phyloP scores from a whole-genome alignment of 306 rosid genomes.

The Vigna radiata region DNA sequence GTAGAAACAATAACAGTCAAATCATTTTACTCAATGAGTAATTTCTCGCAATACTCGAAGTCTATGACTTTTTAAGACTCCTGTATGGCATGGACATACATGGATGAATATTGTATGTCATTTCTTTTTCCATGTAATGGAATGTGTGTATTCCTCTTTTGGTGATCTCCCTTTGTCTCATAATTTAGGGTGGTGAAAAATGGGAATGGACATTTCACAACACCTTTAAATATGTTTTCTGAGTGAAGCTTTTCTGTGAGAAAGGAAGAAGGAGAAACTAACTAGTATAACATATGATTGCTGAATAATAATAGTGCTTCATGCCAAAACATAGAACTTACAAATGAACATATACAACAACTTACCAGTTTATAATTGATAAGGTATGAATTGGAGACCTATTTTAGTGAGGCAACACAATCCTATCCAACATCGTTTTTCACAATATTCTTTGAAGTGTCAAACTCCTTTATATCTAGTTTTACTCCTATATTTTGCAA shows the following conservation, averaged over 20 bases:
- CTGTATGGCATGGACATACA: background rate
- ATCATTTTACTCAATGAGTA: background rate
- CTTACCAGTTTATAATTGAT: slow-evolving; percentile 16
- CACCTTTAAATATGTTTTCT: background rate
- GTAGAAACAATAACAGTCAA: background rate
- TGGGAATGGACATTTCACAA: background rate
- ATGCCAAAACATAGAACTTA: background rate
- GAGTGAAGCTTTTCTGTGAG: background rate
- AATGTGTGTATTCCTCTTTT: slow-evolving; percentile 5
- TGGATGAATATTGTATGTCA: slow-evolving; percentile 40
- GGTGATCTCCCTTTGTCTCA: too few relatives aligned
- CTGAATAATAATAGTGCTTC: background rate
- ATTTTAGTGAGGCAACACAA: slow-evolving; percentile 4
- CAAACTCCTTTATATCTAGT: background rate
- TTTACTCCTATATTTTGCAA: slow-evolving; percentile 5
- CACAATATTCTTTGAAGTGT: background rate
- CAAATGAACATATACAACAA: background rate
- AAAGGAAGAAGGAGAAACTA: background rate
- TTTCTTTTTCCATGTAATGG: slow-evolving; percentile 41
- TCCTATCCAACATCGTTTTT: background rate
- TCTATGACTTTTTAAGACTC: background rate
- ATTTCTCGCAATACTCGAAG: background rate
- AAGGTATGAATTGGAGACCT: background rate
- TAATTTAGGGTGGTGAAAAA: too few relatives aligned
- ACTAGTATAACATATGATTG: background rate